Percentiles rank a stretch among this genome's conserved stretches.
These are phyloP conservation scores for Strobilomyces echinocephalus DNA, from an alignment of 768 basidiomycete genomes.

Conservation along the genomic window DNA sequence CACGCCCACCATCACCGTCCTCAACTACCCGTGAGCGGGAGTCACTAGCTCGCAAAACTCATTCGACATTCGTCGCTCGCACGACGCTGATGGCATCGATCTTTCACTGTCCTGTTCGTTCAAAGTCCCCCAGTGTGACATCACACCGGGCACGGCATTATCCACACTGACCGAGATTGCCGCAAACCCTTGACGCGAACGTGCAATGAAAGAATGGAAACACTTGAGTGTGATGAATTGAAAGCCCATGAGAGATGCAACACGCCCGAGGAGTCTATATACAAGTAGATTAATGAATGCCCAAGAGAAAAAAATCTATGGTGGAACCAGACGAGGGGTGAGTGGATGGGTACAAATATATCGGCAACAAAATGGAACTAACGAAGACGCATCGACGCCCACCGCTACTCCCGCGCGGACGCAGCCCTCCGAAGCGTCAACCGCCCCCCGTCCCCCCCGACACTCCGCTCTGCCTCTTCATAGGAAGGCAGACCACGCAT, in stretches of 20 bases:
- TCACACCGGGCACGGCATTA: not conserved
- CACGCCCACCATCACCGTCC: too few species aligned
- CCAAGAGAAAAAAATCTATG: not conserved
- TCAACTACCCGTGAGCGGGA: too few species aligned
- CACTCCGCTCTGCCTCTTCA: constrained; percentile 52
- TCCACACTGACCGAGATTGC: too few species aligned
- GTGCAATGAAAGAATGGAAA: too few species aligned
- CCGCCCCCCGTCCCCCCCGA: not conserved
- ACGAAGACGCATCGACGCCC: not conserved
- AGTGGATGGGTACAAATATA: too few species aligned
- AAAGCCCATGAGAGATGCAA: not conserved
- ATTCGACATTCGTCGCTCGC: not conserved
- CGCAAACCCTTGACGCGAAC: too few species aligned
- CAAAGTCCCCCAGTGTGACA: not conserved
- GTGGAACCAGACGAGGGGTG: not conserved
- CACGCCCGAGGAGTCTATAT: not conserved
- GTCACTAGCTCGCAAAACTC: not conserved
- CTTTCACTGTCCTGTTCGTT: not conserved
- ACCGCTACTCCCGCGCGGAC: not conserved
- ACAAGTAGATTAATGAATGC: not conserved
- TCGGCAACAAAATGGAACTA: not conserved
- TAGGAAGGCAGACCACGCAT: constrained; percentile 81
- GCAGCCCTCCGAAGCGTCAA: constrained; percentile 9
- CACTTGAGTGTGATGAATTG: not conserved
- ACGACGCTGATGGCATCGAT: not conserved